Conservation (phyloP, 768 basidiomycete genomes). For the Lactifluus piperatus region DNA sequence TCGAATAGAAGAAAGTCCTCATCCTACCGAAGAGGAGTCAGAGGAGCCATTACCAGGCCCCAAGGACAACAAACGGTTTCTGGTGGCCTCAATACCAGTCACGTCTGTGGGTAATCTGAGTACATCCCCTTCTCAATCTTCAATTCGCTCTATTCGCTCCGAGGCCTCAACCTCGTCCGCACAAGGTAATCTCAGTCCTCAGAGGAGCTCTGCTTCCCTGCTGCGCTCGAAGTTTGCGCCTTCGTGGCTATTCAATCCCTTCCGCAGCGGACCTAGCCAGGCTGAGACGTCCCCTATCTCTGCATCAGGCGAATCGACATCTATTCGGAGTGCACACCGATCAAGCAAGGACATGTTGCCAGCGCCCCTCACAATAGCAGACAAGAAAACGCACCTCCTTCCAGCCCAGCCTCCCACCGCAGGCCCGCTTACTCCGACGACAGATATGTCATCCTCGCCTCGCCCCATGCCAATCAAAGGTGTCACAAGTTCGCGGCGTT, state of each 20-base stretch:
- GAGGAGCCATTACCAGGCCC: conserved; percentile 40
- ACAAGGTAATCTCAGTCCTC: conserved; percentile 18
- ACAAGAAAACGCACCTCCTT: not conserved
- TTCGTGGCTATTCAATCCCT: conserved; percentile 74
- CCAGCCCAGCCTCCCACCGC: not conserved
- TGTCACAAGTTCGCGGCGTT: conserved; percentile 27
- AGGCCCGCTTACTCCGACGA: not conserved
- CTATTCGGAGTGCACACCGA: conserved; percentile 23
- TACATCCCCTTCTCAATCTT: conserved; percentile 59
- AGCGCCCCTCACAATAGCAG: not conserved
- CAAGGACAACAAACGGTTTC: conserved; percentile 19
- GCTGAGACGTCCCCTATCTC: conserved; percentile 51
- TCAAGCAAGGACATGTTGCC: conserved; percentile 16
- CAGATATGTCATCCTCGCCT: conserved; percentile 28
- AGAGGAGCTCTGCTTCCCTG: conserved; percentile 24
- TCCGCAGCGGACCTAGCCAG: conserved; percentile 55
- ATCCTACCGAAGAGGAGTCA: conserved; percentile 39
- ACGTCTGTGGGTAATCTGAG: conserved; percentile 30
- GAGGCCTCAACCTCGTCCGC: conserved; percentile 31
- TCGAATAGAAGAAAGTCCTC: conserved; percentile 68
- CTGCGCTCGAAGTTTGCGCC: conserved; percentile 54
- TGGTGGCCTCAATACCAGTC: conserved; percentile 15
- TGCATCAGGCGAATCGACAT: conserved; percentile 36
- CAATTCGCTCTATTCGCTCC: conserved; percentile 50
- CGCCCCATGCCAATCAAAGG: conserved; percentile 34